Evolutionary conservation across 1,284 basidiomycete species (phyloP).

Genomic region (Hemileia vastatrix): DNA sequence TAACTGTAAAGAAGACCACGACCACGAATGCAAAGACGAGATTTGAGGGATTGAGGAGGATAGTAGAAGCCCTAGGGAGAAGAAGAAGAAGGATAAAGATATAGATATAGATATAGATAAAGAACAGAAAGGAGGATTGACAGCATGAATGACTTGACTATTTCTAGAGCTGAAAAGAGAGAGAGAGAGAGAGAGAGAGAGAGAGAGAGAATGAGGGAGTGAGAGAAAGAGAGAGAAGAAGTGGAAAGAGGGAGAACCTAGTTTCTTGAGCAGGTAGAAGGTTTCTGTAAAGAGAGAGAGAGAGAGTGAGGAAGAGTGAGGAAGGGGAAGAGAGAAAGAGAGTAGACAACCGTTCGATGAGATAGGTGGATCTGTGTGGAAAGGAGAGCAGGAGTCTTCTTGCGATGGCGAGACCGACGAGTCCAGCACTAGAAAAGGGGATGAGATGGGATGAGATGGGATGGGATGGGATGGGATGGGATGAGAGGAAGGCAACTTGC

Average conservation of each 20-base stretch:
- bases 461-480: background rate
- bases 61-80: slow-evolving; percentile 51
- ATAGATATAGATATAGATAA: no score
- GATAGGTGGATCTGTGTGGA: slow-evolving; percentile 64
- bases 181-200: background rate
- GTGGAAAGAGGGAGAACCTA: slow-evolving; percentile 61
- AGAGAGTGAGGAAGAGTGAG: background rate
- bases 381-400: slow-evolving; percentile 60
- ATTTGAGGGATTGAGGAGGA: slow-evolving; percentile 74
- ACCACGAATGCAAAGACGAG: slow-evolving; percentile 72
- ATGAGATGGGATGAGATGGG: background rate
- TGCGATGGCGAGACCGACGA: slow-evolving; percentile 78
- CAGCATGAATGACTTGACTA: slow-evolving; percentile 90
- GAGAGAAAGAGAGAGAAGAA: background rate
- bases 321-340: slow-evolving; percentile 7
- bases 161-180: slow-evolving; percentile 64
- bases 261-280: slow-evolving; percentile 58
- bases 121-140: no score
- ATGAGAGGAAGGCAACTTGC: slow-evolving; percentile 54
- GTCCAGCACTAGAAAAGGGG: slow-evolving; percentile 51
- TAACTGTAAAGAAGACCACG: slow-evolving; percentile 71
- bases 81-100: background rate
- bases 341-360: slow-evolving; percentile 71
- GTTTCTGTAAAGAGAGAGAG: slow-evolving; percentile 5
- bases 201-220: background rate